Evolutionary conservation across 2,329 filamentous ascomycete species (phyloP).

Genomic region (Apiospora saccharicola): DNA sequence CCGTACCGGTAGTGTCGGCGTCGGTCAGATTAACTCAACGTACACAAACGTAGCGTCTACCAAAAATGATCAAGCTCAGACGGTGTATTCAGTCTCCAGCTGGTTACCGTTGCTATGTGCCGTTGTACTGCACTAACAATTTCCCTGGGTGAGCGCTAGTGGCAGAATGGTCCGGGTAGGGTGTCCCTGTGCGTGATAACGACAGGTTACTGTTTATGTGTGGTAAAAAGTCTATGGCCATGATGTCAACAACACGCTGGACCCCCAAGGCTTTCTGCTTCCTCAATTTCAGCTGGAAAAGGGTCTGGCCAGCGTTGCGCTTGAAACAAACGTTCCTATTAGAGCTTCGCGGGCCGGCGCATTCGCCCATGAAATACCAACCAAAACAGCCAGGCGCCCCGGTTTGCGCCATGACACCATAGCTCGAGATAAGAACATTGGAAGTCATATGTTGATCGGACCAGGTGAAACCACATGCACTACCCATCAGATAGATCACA

Average conservation of each 20-base stretch:
- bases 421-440: neutral
- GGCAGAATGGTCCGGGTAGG: neutral
- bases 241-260: conserved; percentile 14
- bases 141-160: conserved; percentile 25
- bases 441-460: neutral
- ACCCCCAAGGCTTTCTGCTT: conserved; percentile 1
- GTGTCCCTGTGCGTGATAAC: conserved; percentile 2
- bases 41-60: neutral
- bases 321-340: neutral
- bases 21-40: neutral
- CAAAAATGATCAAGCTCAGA: neutral
- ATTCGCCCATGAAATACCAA: neutral
- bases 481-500: too few relatives aligned
- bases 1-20: neutral
- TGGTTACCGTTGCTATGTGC: neutral
- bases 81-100: conserved; percentile 2
- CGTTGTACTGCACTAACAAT: conserved; percentile 34
- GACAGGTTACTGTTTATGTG: conserved; percentile 18
- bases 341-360: neutral
- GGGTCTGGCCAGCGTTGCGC: neutral
- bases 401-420: too few relatives aligned
- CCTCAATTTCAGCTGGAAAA: neutral
- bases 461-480: neutral
- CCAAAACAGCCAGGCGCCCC: too few relatives aligned
- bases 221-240: conserved; percentile 16